phyloP scores from a whole-genome alignment of 202 grass and related monocot species.

The Tripidium arundinaceum region DNA sequence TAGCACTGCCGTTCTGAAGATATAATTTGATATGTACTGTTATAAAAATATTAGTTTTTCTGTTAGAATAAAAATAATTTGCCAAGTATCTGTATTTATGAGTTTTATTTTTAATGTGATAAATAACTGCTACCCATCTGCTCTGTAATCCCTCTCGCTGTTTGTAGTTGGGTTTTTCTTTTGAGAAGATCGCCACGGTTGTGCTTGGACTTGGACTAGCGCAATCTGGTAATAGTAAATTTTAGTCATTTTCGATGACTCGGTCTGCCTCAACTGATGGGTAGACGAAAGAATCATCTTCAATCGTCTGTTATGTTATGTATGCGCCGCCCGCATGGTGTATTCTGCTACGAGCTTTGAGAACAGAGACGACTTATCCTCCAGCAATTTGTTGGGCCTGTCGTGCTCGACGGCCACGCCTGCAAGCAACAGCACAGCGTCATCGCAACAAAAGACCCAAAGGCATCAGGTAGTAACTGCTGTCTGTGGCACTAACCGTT shows the following conservation, averaged over 20 bases:
- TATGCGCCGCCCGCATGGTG: constrained; percentile 64
- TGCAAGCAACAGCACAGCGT: constrained; percentile 16
- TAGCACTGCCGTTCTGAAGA: no score
- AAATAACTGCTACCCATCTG: neutral
- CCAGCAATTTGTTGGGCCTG: constrained; percentile 61
- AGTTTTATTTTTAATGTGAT: neutral
- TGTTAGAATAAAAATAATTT: neutral
- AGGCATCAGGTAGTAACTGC: neutral
- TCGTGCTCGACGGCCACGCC: constrained; percentile 63
- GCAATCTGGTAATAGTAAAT: no score
- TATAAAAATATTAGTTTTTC: neutral
- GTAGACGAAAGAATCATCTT: neutral
- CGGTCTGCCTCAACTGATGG: neutral
- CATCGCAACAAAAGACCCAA: neutral
- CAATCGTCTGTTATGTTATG: neutral
- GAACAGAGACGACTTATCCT: constrained; percentile 74
- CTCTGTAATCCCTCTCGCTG: neutral
- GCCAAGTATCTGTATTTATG: neutral
- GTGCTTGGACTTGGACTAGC: neutral
- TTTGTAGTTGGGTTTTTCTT: neutral
- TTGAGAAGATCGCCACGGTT: neutral
- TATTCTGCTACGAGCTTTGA: constrained; percentile 85
- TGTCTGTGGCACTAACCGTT: constrained; percentile 50
- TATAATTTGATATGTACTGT: neutral
- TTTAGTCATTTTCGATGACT: neutral